phyloP scores from a whole-genome alignment of 345 rosid species.

The Leavenworthia alabamica region DNA sequence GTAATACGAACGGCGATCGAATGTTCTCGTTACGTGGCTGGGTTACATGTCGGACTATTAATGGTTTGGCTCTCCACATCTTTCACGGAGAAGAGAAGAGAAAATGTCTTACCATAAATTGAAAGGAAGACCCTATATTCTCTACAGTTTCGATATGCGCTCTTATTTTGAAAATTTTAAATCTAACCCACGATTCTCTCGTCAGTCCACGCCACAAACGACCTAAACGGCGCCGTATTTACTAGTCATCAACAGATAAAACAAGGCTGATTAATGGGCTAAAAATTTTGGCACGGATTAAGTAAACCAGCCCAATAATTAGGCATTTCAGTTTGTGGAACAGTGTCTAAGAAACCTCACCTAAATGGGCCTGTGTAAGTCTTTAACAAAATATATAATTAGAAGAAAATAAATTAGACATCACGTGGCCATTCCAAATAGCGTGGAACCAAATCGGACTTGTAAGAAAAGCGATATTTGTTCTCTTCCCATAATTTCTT shows the following conservation, averaged over 20 bases:
- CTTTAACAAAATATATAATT: too few relatives aligned
- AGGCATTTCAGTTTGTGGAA: neutral
- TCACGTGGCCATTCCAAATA: constrained; percentile 21
- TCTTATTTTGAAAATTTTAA: neutral
- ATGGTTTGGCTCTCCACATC: constrained; percentile 20
- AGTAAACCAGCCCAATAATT: neutral
- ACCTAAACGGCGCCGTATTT: neutral
- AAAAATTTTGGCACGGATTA: neutral
- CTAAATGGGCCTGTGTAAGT: too few relatives aligned
- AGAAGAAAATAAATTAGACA: too few relatives aligned
- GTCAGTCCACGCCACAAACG: neutral
- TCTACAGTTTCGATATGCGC: neutral
- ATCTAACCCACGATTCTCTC: neutral
- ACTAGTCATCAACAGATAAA: neutral
- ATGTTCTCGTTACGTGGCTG: constrained; percentile 22
- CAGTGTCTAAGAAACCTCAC: too few relatives aligned
- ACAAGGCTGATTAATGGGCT: neutral
- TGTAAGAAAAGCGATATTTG: constrained; percentile 1
- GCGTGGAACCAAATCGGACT: constrained; percentile 14
- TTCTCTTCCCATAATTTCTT: neutral
- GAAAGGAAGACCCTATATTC: neutral
- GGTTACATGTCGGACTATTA: constrained; percentile 24
- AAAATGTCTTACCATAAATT: constrained; percentile 6
- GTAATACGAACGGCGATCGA: constrained; percentile 12
- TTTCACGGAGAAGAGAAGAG: constrained; percentile 16